Base-by-base conservation (phyloP, 2,329 filamentous ascomycete species). In the Arthrobotrys sphaeroides region DNA sequence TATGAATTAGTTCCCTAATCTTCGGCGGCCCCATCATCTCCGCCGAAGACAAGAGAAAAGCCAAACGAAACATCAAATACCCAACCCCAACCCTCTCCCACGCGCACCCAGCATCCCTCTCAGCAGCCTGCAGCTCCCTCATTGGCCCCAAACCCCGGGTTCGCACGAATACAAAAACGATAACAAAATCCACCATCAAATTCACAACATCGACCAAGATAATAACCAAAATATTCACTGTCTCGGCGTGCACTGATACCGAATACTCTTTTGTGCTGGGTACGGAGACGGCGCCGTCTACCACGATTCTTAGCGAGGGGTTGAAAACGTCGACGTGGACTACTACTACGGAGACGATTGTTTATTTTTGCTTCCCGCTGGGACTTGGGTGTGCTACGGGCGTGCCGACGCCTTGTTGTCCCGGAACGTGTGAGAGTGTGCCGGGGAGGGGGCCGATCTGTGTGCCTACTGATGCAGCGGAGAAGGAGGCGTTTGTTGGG, bases 361-460 rank as follows among this genome's bases (percentile, higher is more conserved):
- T 24, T 4, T 75, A 75, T 33, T 68, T 64, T 53, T 75, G 72
- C 31, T 69, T 45, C 2, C 47, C 57, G 7, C 18, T 28, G n/a
- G 64, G 64, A 1, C 5, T 69, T 3, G 72, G 72, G 13, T 75
- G 72, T 42, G 64, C 36, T 26, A 20, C 53, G 12, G 22, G 9
- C 4, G 64, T 75, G 20, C 72, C 72, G 64, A 75, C 72, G 57
- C 72, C 72, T 47, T 75, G 72, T 40, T 75, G 72, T 45, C 42
- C 51, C 0, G 72, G 47, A 7, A 33, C 57, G 38, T 69, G 62
- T 40, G 42, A 28, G 28, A 51, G 45, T 7, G 26, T 55, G 38
- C 2, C 31, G 5, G 67, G 67, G 12, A 5, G 42, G 28, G 57
- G 45, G 7, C 16, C 2, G 2, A 42, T 43, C 28, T 72, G 67